phyloP scores from a whole-genome alignment of 768 basidiomycete genomes.

The Boletellus ananas region DNA sequence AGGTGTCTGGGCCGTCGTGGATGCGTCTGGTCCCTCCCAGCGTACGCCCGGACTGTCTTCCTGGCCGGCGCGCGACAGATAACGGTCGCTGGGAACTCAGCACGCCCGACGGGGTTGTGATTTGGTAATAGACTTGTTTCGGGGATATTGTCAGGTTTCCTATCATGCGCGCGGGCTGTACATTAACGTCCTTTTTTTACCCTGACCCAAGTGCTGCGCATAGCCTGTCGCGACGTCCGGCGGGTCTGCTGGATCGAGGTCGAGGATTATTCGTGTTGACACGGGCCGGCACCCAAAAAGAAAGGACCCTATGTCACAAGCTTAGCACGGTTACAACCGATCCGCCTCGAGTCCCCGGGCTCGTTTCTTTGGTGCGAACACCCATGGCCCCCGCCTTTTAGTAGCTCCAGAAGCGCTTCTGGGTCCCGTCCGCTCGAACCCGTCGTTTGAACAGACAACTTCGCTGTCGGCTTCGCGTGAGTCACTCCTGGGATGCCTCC shows the following conservation, averaged over 20 bases:
- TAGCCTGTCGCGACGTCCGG: neutral
- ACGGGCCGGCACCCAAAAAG: slow-evolving; percentile 8
- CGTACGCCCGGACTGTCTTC: too few relatives aligned
- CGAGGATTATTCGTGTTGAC: neutral
- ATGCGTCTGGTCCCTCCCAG: neutral
- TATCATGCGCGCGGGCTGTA: neutral
- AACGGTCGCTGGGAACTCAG: neutral
- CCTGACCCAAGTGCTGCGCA: neutral
- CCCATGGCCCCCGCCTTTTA: neutral
- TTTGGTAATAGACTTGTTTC: slow-evolving; percentile 8
- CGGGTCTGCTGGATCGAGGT: too few relatives aligned
- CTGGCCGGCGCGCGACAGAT: slow-evolving; percentile 2
- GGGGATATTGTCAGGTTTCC: neutral
- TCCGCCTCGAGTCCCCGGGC: slow-evolving; percentile 9
- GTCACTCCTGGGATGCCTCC: neutral
- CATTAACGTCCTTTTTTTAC: neutral
- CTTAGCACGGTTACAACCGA: slow-evolving; percentile 5
- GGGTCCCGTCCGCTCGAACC: neutral
- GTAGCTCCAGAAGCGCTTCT: neutral
- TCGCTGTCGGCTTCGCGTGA: neutral
- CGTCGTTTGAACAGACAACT: neutral
- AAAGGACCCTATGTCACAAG: slow-evolving; percentile 22
- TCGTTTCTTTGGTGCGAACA: slow-evolving; percentile 9
- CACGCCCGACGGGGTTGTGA: neutral
- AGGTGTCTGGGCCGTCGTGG: too few relatives aligned